Base-by-base conservation (phyloP, 805 yeast species). In the Candida chilensis region DNA sequence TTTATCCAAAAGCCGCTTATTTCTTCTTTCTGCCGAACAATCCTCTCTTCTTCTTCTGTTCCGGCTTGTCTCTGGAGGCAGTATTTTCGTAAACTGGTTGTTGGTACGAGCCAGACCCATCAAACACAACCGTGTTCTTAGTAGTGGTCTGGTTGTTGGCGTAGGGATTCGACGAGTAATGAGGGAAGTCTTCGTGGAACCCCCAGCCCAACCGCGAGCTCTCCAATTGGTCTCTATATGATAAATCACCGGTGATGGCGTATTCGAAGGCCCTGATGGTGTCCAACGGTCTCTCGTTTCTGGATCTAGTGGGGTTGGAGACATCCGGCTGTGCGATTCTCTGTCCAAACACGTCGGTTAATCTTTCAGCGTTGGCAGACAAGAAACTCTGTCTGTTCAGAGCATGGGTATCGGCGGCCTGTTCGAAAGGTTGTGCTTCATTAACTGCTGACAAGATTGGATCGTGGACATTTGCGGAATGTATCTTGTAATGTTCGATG, bases 261-360 rank as follows among this genome's bases (percentile, higher is more conserved):
- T 80, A 92, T 62, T 92, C 97, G 56, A 92, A 92, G 4, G 84
- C 69, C 44, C 97, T 70, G 46, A 92, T 88, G 2, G 99, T 92
- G 54, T 94, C 99, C 45, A 92, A 62, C 4, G 99, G 99, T 47
- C 99, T 74, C 58, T 92, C 99, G 53, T 88, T 90, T 55, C 98
- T 74, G 14, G 82, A 60, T 47, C 99, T 72, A 5, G 96, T 78
- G 17, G 99, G 99, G 50, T 92, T 92, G 22, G 95, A 85, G 42
- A 81, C 67, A 52, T 92, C 99, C 5, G 94, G 83, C 39, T 74
- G 74, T 3, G 49, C 50, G 45, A 92, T 92, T 5, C 79, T 74
- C 35, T 72, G 71, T 14, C 99, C 99, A 53, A 88, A 90, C 26
- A 85, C 76, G 52, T 92, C 99, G 42, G 72, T 73, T 44, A 76